These are phyloP conservation scores for Sarocladium strictum DNA, from an alignment of 2,329 filamentous ascomycete genomes.

Conservation along the genomic window DNA sequence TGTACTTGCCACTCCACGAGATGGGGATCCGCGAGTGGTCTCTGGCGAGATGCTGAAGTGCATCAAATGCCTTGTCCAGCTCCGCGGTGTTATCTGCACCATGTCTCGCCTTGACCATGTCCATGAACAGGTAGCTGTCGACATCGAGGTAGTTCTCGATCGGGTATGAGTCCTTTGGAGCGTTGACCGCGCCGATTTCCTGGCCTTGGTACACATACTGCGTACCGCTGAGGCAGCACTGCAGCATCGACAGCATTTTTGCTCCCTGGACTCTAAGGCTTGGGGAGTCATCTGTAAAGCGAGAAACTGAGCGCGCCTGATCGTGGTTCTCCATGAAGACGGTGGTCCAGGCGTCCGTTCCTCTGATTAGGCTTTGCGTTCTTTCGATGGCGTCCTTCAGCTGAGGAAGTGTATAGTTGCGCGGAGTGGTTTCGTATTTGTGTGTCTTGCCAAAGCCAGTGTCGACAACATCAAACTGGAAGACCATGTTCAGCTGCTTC, in stretches of 20 bases:
- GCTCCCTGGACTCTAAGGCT: conserved; percentile 41
- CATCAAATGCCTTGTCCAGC: conserved; percentile 28
- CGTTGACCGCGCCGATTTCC: conserved; percentile 59
- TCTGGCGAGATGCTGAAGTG: conserved; percentile 32
- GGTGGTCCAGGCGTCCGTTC: conserved; percentile 56
- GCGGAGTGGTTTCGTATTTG: conserved; percentile 44
- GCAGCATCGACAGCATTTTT: conserved; percentile 53
- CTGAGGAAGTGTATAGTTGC: conserved; percentile 39
- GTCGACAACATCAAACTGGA: conserved; percentile 61
- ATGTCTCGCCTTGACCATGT: conserved; percentile 23
- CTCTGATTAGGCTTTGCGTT: conserved; percentile 46
- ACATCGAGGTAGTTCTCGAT: conserved; percentile 47
- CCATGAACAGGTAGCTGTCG: conserved; percentile 38
- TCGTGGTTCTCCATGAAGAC: conserved; percentile 63
- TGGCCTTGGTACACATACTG: conserved; percentile 64
- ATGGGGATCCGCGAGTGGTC: conserved; percentile 64
- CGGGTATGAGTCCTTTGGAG: conserved; percentile 52
- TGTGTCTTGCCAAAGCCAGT: conserved; percentile 47
- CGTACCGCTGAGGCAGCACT: conserved; percentile 49
- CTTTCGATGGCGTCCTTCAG: conserved; percentile 41
- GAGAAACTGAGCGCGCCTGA: conserved; percentile 51
- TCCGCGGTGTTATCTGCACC: conserved; percentile 23
- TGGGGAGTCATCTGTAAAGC: conserved; percentile 45
- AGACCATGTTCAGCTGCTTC: conserved; percentile 63
- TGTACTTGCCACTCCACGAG: conserved; percentile 47